Evolutionary conservation across 2,329 filamentous ascomycete species (phyloP).

Genomic region (Aureobasidium sp.): DNA sequence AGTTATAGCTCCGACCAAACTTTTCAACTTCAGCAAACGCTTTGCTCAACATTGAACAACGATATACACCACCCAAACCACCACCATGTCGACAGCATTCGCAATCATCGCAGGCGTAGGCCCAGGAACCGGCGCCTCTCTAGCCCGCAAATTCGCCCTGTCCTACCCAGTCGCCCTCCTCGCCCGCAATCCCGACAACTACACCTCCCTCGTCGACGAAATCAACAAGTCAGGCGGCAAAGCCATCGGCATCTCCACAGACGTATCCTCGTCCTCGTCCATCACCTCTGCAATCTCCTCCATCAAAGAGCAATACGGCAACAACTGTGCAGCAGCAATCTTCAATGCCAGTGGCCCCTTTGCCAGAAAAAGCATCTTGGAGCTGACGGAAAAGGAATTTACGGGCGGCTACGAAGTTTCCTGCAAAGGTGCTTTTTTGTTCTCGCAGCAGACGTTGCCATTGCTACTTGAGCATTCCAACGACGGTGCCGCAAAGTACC

Average conservation of each 20-base stretch:
- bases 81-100: constrained; percentile 40
- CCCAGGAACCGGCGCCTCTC: constrained; percentile 59
- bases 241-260: constrained; percentile 63
- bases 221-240: constrained; percentile 62
- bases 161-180: constrained; percentile 68
- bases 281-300: constrained; percentile 55
- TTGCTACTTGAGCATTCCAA: constrained; percentile 57
- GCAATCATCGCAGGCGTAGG: constrained; percentile 66
- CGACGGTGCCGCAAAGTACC: constrained; percentile 45
- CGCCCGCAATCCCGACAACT: constrained; percentile 61
- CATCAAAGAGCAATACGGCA: constrained; percentile 53
- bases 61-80: too few species aligned
- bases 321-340: constrained; percentile 49
- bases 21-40: too few species aligned
- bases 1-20: too few species aligned
- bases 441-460: constrained; percentile 65
- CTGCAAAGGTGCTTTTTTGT: constrained; percentile 63
- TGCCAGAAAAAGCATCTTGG: constrained; percentile 54
- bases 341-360: constrained; percentile 62
- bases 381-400: constrained; percentile 54
- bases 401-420: constrained; percentile 43
- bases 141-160: constrained; percentile 54
- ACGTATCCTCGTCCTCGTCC: constrained; percentile 51
- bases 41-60: background rate
- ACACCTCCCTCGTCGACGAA: constrained; percentile 58